Base-by-base conservation (phyloP, 345 rosid genomes). In the Aegle marmelos region DNA sequence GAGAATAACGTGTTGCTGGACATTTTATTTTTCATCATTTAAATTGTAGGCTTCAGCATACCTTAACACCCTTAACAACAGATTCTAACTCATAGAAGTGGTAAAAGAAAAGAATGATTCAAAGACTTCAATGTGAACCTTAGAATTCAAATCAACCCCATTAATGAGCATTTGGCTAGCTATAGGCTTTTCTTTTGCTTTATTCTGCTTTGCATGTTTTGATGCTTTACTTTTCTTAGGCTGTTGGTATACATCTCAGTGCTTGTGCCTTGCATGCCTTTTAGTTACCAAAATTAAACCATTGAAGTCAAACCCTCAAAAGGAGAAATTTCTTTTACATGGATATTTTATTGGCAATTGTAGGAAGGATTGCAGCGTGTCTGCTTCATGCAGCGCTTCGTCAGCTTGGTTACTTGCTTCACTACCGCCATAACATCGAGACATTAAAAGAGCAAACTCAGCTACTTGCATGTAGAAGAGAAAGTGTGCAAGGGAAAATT, bases 391-490 rank as follows among this genome's bases (percentile, higher is more conserved):
- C 61, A 19, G 24, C 61, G 22, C 59, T 50, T 11, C 27, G 30
- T 13, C 73, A 69, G 34, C 22, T 69, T 48, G 73, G 59, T 54
- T 54, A 71, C 73, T 41, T 69, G 24, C 5, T 69, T 69, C 56
- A 41, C 58, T 27, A 69, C 58, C 45, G 22, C 3, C 56, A 39
- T 13, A 69, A 69, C 73, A 69, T 69, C 58, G 17, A 22, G 31
- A 27, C 22, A n/a, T 71, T 50, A 19, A 19, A 14, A 71, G 30
- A 71, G 62, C 41, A 71, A 71, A 13, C 62, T 50, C 61, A 71
- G 27, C 19, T 53, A 9, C 74, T 71, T 1, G 41, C 24, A 19
- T 25, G 30, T 45, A 30, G 4, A 25, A 50, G 39, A 54, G 61
- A 71, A 28, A 21, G 27, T 9, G 41, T 71, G n/a, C 63, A 71